Conservation (phyloP, 257 asterid genomes). For the Solanum arcanum region DNA sequence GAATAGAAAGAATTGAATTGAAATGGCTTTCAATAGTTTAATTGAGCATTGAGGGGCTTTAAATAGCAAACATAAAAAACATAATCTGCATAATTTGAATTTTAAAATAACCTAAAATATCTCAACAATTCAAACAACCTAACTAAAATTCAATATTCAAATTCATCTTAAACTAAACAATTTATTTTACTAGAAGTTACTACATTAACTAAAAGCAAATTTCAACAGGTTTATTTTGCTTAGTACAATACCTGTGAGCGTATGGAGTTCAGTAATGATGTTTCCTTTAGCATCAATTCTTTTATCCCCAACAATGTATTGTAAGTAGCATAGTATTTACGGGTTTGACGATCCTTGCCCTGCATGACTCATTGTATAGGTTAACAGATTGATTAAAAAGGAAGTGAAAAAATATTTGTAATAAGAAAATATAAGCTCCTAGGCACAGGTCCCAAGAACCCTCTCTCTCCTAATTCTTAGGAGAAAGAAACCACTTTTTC, state of each 20-base stretch:
- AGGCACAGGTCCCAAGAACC: neutral
- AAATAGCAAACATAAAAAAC: no score
- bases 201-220: no score
- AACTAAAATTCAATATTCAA: no score
- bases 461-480: neutral
- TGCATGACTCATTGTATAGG: constrained; percentile 13
- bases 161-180: no score
- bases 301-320: constrained; percentile 73
- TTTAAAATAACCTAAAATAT: no score
- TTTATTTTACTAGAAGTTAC: no score
- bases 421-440: neutral
- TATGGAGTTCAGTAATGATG: constrained; percentile 69
- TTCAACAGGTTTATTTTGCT: neutral
- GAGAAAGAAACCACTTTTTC: neutral
- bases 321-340: constrained; percentile 63
- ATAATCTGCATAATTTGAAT: no score
- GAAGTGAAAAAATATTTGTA: neutral
- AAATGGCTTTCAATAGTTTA: no score
- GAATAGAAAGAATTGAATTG: no score
- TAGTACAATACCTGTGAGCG: constrained; percentile 52
- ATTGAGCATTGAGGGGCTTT: no score
- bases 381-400: constrained; percentile 2
- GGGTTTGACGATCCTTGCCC: constrained; percentile 63
- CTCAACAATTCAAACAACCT: no score
- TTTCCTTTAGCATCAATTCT: constrained; percentile 80